phyloP scores from a whole-genome alignment of 139 green algal species.

The Edaphochlamys debaryana region DNA sequence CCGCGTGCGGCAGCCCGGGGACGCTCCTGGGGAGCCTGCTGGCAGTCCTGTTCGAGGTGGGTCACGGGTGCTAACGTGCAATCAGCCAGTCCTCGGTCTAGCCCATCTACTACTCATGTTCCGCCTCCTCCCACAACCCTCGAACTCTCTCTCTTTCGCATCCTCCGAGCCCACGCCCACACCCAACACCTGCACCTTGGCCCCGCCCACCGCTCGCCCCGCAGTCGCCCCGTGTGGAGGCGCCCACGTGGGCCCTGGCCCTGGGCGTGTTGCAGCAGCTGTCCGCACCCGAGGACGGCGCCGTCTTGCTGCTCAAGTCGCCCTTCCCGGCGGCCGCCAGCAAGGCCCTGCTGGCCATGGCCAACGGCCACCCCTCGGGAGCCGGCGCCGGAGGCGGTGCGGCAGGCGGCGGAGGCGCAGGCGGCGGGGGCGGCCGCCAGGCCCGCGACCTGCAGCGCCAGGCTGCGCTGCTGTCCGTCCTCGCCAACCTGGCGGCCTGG shows the following conservation, averaged over 20 bases:
- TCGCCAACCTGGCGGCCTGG: constrained; percentile 51
- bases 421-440: not conserved
- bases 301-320: constrained; percentile 31
- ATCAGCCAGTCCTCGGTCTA: no score
- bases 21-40: constrained; percentile 10
- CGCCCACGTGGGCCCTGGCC: constrained; percentile 40
- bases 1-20: not conserved
- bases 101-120: not conserved
- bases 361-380: constrained; percentile 12
- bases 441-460: constrained; percentile 11
- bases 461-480: constrained; percentile 35
- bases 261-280: constrained; percentile 39
- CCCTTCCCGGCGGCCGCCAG: constrained; percentile 13
- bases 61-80: no score
- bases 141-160: no score
- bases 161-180: no score
- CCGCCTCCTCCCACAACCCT: not conserved
- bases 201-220: no score
- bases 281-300: constrained; percentile 38
- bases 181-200: no score
- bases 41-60: constrained; percentile 6
- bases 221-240: constrained; percentile 38
- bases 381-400: not conserved
- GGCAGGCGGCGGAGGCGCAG: not conserved
- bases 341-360: constrained; percentile 44